A percentile compares a stretch with the other conserved stretches of the same genome.
Conservation (phyloP, 352 stramenopile genomes). For the Aphanomyces invadans region DNA sequence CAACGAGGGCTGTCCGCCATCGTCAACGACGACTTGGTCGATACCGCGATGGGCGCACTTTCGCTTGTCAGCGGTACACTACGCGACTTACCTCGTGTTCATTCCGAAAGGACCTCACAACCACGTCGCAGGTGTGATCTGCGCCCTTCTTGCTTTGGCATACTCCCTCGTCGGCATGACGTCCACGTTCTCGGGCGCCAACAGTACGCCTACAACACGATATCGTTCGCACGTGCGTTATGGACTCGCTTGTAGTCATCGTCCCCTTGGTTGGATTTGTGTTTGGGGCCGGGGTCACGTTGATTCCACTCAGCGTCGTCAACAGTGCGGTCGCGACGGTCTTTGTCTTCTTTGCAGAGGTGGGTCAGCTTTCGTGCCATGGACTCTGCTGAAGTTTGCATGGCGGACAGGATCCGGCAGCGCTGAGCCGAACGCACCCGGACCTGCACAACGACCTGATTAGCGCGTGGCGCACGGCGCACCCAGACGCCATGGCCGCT, state of each 20-base stretch:
- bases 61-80: constrained; percentile 40
- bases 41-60: constrained; percentile 47
- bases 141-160: neutral
- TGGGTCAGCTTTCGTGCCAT: too few species aligned
- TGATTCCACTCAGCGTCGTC: constrained; percentile 40
- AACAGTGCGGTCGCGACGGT: constrained; percentile 58
- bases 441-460: neutral
- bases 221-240: too few species aligned
- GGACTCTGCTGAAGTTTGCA: too few species aligned
- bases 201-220: neutral
- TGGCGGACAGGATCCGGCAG: neutral
- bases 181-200: constrained; percentile 32
- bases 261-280: neutral
- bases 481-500: neutral
- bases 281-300: neutral
- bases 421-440: neutral
- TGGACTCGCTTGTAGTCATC: too few species aligned
- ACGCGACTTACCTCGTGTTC: neutral
- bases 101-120: neutral
- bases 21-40: constrained; percentile 64
- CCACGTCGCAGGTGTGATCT: neutral
- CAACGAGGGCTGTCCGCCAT: constrained; percentile 52
- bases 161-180: neutral
- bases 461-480: neutral
- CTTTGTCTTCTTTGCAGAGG: constrained; percentile 75